Percentiles rank a stretch among this genome's conserved stretches.
Conservation (phyloP, 805 yeast genomes). For the Suhomyces xylopsoci region DNA sequence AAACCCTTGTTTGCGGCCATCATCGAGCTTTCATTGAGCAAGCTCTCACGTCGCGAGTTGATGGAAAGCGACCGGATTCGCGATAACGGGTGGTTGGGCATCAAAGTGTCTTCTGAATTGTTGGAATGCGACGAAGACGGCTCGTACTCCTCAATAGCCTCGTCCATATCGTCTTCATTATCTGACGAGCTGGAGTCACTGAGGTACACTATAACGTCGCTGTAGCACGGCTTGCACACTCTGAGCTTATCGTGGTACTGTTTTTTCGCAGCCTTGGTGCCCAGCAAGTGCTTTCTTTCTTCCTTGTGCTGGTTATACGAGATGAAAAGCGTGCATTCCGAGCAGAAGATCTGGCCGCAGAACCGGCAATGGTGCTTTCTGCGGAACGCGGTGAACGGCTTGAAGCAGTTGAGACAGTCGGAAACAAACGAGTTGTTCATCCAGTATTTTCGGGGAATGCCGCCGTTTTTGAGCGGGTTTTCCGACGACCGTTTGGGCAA, state of each 20-base stretch:
- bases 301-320: conserved; percentile 54
- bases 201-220: conserved; percentile 63
- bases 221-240: conserved; percentile 73
- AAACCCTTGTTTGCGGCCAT: conserved; percentile 11
- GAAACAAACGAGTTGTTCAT: conserved; percentile 91
- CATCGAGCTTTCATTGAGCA: neutral
- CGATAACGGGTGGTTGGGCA: conserved; percentile 26
- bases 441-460: conserved; percentile 83
- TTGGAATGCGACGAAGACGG: neutral
- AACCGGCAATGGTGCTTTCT: conserved; percentile 93
- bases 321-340: conserved; percentile 68
- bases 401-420: conserved; percentile 81
- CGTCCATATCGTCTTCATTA: conserved; percentile 17
- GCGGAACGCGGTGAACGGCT: conserved; percentile 78
- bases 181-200: conserved; percentile 50
- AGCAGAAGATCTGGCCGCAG: conserved; percentile 94
- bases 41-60: conserved; percentile 22
- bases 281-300: conserved; percentile 20
- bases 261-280: conserved; percentile 24
- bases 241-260: conserved; percentile 67
- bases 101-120: conserved; percentile 14
- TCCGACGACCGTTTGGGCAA: conserved; percentile 31
- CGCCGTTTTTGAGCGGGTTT: conserved; percentile 46
- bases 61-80: conserved; percentile 28
- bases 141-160: conserved; percentile 1